These are phyloP conservation scores for Cystobasidium onofrii DNA, from an alignment of 768 basidiomycete genomes.

Conservation along the genomic window DNA sequence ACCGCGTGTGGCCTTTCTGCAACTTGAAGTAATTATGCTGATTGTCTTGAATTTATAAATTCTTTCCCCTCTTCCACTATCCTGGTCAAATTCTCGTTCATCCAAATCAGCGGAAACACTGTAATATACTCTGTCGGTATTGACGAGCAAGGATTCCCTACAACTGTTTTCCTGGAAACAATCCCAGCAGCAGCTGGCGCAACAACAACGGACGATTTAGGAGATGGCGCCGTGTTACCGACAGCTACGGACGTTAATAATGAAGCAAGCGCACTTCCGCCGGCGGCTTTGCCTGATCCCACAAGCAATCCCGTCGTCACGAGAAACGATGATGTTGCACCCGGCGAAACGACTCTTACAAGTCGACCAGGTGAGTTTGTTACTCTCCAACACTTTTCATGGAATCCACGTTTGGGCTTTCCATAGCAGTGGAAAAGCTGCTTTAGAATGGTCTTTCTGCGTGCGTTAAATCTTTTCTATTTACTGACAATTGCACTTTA, in stretches of 20 bases:
- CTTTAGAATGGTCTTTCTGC: no score
- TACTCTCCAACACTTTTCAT: no score
- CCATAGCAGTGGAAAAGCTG: no score
- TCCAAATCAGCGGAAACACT: background rate
- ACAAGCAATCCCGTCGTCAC: background rate
- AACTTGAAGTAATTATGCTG: no score
- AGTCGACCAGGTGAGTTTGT: background rate
- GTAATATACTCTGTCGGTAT: conserved; percentile 1
- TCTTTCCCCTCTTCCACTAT: background rate
- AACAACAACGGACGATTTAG: background rate
- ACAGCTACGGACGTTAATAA: no score
- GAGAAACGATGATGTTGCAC: background rate
- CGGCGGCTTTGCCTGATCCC: background rate
- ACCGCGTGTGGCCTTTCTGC: no score
- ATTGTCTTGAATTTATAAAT: background rate
- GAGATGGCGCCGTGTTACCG: background rate
- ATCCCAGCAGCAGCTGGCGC: background rate
- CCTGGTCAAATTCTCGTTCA: background rate
- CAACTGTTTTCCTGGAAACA: background rate
- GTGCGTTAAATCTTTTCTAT: no score
- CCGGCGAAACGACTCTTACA: background rate
- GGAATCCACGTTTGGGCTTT: background rate
- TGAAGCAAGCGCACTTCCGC: background rate
- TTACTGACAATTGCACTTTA: no score
- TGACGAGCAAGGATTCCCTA: background rate